These are phyloP conservation scores for Globisporangium polare DNA, from an alignment of 352 stramenopile genomes.

Conservation along the genomic window DNA sequence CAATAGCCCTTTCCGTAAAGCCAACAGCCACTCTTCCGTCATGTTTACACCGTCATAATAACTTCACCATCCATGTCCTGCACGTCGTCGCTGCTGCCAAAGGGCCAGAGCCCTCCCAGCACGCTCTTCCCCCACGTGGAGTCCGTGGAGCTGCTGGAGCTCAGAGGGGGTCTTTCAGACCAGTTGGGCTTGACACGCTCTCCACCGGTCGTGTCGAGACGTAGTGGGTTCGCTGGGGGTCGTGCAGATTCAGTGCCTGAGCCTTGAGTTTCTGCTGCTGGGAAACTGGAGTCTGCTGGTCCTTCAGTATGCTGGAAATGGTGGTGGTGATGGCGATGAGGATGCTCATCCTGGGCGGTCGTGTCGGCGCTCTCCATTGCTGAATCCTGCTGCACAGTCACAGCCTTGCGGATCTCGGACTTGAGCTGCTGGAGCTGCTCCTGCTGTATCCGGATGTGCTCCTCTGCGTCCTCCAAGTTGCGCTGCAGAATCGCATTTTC, in stretches of 20 bases:
- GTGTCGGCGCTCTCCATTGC: neutral
- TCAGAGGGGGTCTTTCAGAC: constrained; percentile 23
- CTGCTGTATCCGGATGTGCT: constrained; percentile 75
- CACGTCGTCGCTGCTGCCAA: constrained; percentile 27
- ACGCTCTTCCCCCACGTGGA: constrained; percentile 44
- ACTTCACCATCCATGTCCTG: constrained; percentile 61
- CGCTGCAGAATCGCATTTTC: constrained; percentile 65
- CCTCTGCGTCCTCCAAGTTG: constrained; percentile 70
- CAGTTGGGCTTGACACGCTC: constrained; percentile 15
- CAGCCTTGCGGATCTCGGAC: constrained; percentile 52
- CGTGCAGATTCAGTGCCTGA: neutral
- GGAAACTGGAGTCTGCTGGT: neutral
- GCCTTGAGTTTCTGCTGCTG: constrained; percentile 4
- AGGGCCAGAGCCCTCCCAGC: constrained; percentile 41
- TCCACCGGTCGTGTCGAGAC: neutral
- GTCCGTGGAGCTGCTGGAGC: constrained; percentile 10
- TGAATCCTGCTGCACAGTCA: constrained; percentile 23
- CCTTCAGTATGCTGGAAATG: neutral
- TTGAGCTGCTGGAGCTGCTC: constrained; percentile 78
- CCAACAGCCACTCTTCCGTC: neutral
- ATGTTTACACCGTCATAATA: constrained; percentile 76
- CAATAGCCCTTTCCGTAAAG: too few species aligned
- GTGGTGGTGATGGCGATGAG: neutral
- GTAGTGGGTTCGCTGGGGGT: constrained; percentile 8
- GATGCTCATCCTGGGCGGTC: neutral